Conservation (phyloP, 2,329 filamentous ascomycete genomes). For the Colletotrichum salicis region DNA sequence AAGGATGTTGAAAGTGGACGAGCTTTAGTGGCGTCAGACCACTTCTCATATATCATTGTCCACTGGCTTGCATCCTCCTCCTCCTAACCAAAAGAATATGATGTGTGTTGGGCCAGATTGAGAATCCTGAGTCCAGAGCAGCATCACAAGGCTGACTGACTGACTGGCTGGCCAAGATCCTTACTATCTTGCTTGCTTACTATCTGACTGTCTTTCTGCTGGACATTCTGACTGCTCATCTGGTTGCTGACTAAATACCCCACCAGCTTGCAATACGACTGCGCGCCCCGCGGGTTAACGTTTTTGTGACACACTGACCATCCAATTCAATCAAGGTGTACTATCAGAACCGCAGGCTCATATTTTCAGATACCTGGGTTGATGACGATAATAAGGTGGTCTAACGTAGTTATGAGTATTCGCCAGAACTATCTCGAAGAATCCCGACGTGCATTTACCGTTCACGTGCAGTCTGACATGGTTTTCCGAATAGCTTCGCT, state of each 20-base stretch:
- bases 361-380: too few relatives aligned
- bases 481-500: too few relatives aligned
- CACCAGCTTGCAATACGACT: background rate
- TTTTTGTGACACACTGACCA: background rate
- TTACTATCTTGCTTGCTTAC: background rate
- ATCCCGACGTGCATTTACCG: too few relatives aligned
- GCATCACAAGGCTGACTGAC: background rate
- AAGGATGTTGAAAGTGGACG: background rate
- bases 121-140: background rate
- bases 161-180: background rate
- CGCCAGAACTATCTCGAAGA: too few relatives aligned
- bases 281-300: background rate
- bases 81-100: background rate
- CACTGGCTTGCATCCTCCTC: background rate
- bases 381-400: too few relatives aligned
- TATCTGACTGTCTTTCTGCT: background rate
- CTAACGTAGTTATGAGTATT: too few relatives aligned
- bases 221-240: background rate
- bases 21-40: background rate
- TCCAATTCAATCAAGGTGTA: background rate
- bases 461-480: too few relatives aligned
- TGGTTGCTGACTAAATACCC: background rate
- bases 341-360: too few relatives aligned
- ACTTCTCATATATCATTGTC: background rate
- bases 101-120: background rate